Evolutionary conservation across 2,329 filamentous ascomycete species (phyloP).

Genomic region (Beauveria asiatica): DNA sequence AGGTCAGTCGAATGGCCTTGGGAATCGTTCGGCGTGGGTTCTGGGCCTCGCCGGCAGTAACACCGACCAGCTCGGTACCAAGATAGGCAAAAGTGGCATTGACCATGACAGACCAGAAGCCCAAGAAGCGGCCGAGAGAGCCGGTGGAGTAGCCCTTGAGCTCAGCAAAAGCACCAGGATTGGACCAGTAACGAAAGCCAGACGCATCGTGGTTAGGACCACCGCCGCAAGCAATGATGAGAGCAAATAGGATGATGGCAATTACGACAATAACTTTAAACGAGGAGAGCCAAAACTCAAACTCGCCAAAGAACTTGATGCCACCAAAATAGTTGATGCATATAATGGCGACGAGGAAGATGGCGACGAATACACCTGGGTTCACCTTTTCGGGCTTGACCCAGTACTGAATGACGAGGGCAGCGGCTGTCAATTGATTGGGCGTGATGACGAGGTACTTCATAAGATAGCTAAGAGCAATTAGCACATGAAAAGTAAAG

Average conservation of each 20-base stretch:
- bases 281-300: constrained; percentile 53
- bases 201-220: constrained; percentile 53
- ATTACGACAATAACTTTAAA: constrained; percentile 62
- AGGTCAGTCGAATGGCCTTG: constrained; percentile 69
- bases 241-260: constrained; percentile 55
- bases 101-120: constrained; percentile 63
- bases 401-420: constrained; percentile 75
- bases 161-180: constrained; percentile 41
- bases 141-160: constrained; percentile 18
- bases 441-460: constrained; percentile 83
- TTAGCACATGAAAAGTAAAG: constrained; percentile 11
- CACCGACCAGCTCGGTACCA: constrained; percentile 67
- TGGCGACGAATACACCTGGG: constrained; percentile 70
- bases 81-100: constrained; percentile 74
- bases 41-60: constrained; percentile 71
- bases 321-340: constrained; percentile 55
- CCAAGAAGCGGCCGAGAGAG: constrained; percentile 44
- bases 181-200: constrained; percentile 58
- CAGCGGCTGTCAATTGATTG: constrained; percentile 75
- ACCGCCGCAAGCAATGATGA: constrained; percentile 57
- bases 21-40: constrained; percentile 72
- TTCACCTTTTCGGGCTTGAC: constrained; percentile 56
- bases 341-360: constrained; percentile 56
- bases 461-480: constrained; percentile 43
- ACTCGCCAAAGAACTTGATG: constrained; percentile 60